phyloP scores from a whole-genome alignment of 495 filamentous ascomycete genomes.

The Penicillium paxilli region DNA sequence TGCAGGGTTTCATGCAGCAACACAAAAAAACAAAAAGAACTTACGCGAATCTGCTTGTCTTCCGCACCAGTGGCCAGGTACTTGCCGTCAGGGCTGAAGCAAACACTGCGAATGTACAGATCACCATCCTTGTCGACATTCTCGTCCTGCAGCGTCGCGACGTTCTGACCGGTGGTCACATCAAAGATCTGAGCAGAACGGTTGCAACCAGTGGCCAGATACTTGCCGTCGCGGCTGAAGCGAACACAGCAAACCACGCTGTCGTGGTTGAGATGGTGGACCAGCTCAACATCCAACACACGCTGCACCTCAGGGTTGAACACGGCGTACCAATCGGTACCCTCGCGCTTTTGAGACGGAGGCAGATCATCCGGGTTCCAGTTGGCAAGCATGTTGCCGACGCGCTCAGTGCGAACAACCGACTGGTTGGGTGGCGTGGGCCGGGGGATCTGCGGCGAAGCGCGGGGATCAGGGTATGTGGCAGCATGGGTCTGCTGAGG shows the following conservation, averaged over 20 bases:
- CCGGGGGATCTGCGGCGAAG: conserved; percentile 83
- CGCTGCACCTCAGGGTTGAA: conserved; percentile 86
- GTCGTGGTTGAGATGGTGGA: conserved; percentile 83
- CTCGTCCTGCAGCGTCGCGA: conserved; percentile 80
- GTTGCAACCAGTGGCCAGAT: conserved; percentile 87
- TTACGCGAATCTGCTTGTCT: conserved; percentile 86
- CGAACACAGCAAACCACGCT: conserved; percentile 90
- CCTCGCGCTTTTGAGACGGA: conserved; percentile 78
- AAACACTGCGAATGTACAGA: conserved; percentile 88
- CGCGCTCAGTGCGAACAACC: conserved; percentile 50
- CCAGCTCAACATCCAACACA: conserved; percentile 80
- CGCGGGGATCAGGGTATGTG: conserved; percentile 77
- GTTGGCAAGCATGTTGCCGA: conserved; percentile 82
- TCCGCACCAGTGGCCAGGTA: conserved; percentile 88
- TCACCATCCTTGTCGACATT: conserved; percentile 80
- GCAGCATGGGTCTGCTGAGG: conserved; percentile 80
- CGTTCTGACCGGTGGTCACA: conserved; percentile 72
- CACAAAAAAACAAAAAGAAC: conserved; percentile 25
- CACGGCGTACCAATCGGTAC: conserved; percentile 82
- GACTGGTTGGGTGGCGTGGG: conserved; percentile 69
- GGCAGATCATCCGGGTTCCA: conserved; percentile 84
- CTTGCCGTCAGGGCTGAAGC: conserved; percentile 88
- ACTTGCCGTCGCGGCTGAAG: conserved; percentile 87
- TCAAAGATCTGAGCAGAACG: conserved; percentile 89
- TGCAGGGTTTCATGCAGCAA: too few relatives aligned